Evolutionary conservation across 495 filamentous ascomycete species (phyloP).

Genomic region (Hamigera avellanea): DNA sequence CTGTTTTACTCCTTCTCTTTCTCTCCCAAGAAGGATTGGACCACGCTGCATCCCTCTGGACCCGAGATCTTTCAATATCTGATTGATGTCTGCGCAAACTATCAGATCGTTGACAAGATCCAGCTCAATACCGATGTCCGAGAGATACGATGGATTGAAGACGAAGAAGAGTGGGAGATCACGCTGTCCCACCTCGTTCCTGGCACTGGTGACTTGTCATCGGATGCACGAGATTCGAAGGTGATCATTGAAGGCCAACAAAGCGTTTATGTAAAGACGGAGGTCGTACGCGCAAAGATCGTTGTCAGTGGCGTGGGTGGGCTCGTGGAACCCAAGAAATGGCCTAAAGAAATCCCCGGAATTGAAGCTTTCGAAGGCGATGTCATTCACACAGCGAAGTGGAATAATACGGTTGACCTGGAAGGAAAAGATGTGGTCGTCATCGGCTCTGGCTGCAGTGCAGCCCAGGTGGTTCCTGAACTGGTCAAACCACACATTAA

Average conservation of each 20-base stretch:
- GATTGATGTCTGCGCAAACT: slow-evolving; percentile 44
- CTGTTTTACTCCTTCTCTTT: slow-evolving; percentile 55
- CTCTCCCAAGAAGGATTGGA: slow-evolving; percentile 46
- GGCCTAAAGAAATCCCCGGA: slow-evolving; percentile 40
- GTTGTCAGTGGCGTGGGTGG: slow-evolving; percentile 45
- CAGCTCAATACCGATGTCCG: slow-evolving; percentile 45
- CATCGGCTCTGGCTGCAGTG: slow-evolving; percentile 51
- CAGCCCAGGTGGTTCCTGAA: slow-evolving; percentile 32
- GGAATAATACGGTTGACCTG: slow-evolving; percentile 36
- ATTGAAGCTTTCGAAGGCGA: slow-evolving; percentile 41
- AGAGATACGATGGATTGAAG: slow-evolving; percentile 30
- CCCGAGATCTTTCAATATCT: slow-evolving; percentile 49
- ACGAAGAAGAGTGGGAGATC: slow-evolving; percentile 47
- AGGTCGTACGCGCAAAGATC: slow-evolving; percentile 42
- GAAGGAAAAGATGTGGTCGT: slow-evolving; percentile 44
- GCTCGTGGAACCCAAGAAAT: slow-evolving; percentile 38
- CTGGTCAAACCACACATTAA: slow-evolving; percentile 26
- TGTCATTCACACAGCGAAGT: slow-evolving; percentile 48
- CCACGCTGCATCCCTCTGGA: slow-evolving; percentile 39
- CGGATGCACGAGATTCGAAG: slow-evolving; percentile 17
- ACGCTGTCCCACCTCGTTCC: slow-evolving; percentile 35
- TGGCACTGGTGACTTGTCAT: slow-evolving; percentile 36
- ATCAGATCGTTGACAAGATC: slow-evolving; percentile 46
- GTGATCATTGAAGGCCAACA: slow-evolving; percentile 22
- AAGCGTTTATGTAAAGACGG: slow-evolving; percentile 27